phyloP scores from a whole-genome alignment of 371 early-diverging fungal species.

The Homolaphlyctis polyrhiza region DNA sequence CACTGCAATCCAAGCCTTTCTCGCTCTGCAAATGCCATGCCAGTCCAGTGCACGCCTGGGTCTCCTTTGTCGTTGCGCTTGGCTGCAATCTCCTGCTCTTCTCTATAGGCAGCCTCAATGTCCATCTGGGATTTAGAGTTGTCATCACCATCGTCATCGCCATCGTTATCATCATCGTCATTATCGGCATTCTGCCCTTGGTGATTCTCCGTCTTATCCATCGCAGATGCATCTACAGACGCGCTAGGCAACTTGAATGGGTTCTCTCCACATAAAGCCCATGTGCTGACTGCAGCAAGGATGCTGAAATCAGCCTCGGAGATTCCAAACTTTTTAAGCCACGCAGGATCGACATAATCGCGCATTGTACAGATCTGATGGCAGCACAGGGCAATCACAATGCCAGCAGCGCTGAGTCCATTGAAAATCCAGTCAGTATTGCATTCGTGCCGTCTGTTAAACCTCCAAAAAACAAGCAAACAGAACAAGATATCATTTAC shows the following conservation, averaged over 20 bases:
- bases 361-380: slow-evolving; percentile 80
- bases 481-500: no score
- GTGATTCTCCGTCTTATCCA: neutral
- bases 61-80: no score
- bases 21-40: slow-evolving; percentile 49
- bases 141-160: neutral
- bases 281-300: slow-evolving; percentile 24
- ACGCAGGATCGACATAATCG: slow-evolving; percentile 66
- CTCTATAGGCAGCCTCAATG: no score
- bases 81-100: no score
- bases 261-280: slow-evolving; percentile 25
- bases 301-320: slow-evolving; percentile 51
- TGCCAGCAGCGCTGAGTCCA: slow-evolving; percentile 66
- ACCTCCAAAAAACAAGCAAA: no score
- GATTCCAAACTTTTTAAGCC: slow-evolving; percentile 48
- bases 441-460: no score
- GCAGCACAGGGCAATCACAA: slow-evolving; percentile 87
- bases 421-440: no score
- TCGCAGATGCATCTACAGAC: no score
- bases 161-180: slow-evolving; percentile 7
- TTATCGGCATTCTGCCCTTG: neutral
- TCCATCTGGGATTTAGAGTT: neutral
- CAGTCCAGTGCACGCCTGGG: slow-evolving; percentile 26
- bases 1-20: slow-evolving; percentile 64
- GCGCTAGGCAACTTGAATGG: no score